These are phyloP conservation scores for Verruconis gallopava DNA, from an alignment of 2,329 filamentous ascomycete genomes.

Conservation along the genomic window DNA sequence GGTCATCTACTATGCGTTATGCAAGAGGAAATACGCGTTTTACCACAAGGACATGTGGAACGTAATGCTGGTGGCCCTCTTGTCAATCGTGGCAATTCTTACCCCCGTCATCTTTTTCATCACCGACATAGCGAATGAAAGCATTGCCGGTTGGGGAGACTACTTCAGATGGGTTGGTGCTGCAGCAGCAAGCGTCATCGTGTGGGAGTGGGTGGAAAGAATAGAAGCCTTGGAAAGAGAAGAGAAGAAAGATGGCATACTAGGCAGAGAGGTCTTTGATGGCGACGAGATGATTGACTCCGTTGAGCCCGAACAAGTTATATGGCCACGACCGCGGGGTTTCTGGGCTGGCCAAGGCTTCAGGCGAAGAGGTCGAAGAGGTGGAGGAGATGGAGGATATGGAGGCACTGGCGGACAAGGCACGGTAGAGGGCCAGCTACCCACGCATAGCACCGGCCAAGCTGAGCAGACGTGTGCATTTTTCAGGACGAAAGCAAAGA, in stretches of 20 bases:
- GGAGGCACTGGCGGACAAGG: conserved; percentile 17
- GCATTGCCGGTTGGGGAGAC: conserved; percentile 84
- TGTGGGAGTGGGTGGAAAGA: conserved; percentile 96
- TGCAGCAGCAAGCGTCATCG: conserved; percentile 85
- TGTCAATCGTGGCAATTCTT: conserved; percentile 70
- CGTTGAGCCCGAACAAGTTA: conserved; percentile 44
- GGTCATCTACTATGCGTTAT: conserved; percentile 88
- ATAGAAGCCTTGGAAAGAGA: conserved; percentile 87
- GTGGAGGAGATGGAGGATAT: conserved; percentile 16
- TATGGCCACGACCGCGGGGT: conserved; percentile 33
- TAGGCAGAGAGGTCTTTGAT: conserved; percentile 84
- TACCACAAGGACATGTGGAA: conserved; percentile 86
- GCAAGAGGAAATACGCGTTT: conserved; percentile 81
- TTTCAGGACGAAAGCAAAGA: neutral
- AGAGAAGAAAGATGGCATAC: conserved; percentile 84
- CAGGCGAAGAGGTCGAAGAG: conserved; percentile 21
- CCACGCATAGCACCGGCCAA: conserved; percentile 18
- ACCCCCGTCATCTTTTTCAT: conserved; percentile 91
- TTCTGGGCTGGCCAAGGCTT: conserved; percentile 20
- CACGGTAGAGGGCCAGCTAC: conserved; percentile 15
- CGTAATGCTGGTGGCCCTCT: conserved; percentile 64
- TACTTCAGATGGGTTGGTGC: conserved; percentile 96
- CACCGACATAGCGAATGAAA: conserved; percentile 72
- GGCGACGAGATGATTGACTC: conserved; percentile 82
- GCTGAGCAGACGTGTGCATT: conserved; percentile 7